A percentile compares a stretch with the other conserved stretches of the same genome.
phyloP scores from a whole-genome alignment of 2,329 filamentous ascomycete species.

The Aspergillus melleus region DNA sequence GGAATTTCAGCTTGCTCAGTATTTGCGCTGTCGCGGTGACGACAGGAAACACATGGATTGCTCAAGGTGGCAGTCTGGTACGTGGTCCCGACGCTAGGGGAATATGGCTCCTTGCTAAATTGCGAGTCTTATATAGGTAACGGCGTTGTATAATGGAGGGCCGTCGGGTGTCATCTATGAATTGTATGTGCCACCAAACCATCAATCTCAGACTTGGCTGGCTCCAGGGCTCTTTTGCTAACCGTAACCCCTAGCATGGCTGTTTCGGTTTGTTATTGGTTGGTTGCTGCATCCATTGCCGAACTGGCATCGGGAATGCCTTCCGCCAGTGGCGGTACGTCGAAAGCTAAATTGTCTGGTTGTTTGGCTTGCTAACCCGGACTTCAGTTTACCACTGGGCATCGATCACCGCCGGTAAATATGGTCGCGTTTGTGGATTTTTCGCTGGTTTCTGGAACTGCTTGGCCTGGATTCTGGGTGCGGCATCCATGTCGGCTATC shows the following conservation, averaged over 20 bases:
- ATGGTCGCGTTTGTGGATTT: slow-evolving; percentile 53
- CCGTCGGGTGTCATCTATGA: slow-evolving; percentile 64
- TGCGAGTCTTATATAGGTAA: slow-evolving; percentile 30
- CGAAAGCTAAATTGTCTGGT: background rate
- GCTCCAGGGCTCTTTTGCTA: slow-evolving; percentile 1
- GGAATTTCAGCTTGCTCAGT: slow-evolving; percentile 62
- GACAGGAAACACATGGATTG: slow-evolving; percentile 66
- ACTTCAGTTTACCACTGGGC: slow-evolving; percentile 62
- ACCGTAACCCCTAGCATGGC: slow-evolving; percentile 34
- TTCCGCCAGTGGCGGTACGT: slow-evolving; percentile 55
- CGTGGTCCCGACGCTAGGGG: slow-evolving; percentile 32
- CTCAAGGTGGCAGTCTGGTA: slow-evolving; percentile 61
- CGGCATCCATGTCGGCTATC: slow-evolving; percentile 60
- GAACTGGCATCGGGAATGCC: slow-evolving; percentile 63
- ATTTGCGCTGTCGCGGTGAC: slow-evolving; percentile 62
- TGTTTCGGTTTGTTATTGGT: slow-evolving; percentile 56
- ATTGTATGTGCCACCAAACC: slow-evolving; percentile 41
- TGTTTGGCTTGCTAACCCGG: background rate
- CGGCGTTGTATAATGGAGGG: slow-evolving; percentile 62
- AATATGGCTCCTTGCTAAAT: background rate
- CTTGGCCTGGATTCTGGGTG: slow-evolving; percentile 60
- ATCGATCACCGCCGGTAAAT: slow-evolving; percentile 57
- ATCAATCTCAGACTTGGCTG: background rate
- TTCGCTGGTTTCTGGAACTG: slow-evolving; percentile 49
- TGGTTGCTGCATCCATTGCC: slow-evolving; percentile 59